phyloP scores from a whole-genome alignment of 495 filamentous ascomycete genomes.

The Xylaria grammica region DNA sequence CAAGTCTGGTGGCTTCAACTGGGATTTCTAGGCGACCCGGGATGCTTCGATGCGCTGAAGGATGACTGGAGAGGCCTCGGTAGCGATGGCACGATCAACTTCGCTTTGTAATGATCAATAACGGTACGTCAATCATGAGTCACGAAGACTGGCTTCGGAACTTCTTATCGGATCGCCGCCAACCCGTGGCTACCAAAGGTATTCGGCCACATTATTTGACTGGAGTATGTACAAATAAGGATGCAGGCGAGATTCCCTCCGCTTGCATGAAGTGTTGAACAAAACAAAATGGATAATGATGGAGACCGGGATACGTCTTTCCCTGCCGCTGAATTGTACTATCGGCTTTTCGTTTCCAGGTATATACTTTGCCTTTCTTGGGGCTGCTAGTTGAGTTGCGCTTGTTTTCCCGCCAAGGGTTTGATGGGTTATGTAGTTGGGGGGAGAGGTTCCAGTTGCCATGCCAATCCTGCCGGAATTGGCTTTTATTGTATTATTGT shows the following conservation, averaged over 20 bases:
- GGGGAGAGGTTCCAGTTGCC: neutral
- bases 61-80: conserved; percentile 14
- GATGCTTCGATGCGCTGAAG: conserved; percentile 38
- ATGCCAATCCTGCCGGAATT: conserved; percentile 4
- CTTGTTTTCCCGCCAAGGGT: neutral
- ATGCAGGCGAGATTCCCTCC: neutral
- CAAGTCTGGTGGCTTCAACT: conserved; percentile 50
- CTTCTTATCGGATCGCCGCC: neutral
- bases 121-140: conserved; percentile 41
- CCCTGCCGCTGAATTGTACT: conserved; percentile 9
- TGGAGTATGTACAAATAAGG: conserved; percentile 13
- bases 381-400: neutral
- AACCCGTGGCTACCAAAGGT: neutral
- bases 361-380: neutral
- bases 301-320: neutral
- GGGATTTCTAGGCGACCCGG: conserved; percentile 58
- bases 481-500: conserved; percentile 4
- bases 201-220: conserved; percentile 12
- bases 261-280: neutral
- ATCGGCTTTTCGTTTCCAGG: conserved; percentile 12
- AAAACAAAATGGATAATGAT: conserved; percentile 13
- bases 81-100: neutral
- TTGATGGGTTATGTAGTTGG: neutral
- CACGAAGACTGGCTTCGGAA: conserved; percentile 25
- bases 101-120: conserved; percentile 17